Evolutionary conservation across 2,329 filamentous ascomycete genomes (phyloP).

Genomic region (Atkinsonella texensis): DNA sequence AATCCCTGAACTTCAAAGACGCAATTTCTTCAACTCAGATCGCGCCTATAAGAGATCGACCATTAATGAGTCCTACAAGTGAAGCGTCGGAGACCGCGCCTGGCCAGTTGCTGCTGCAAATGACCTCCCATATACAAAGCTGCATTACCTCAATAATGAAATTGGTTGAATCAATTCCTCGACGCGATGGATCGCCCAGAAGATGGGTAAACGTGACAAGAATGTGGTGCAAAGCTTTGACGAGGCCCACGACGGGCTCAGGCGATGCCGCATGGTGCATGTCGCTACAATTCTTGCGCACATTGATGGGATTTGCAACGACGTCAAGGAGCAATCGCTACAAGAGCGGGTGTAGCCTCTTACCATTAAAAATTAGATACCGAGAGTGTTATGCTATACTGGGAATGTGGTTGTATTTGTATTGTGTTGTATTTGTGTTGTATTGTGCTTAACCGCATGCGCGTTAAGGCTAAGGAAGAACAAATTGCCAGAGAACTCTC

Average conservation of each 20-base stretch:
- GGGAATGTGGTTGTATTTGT: no score
- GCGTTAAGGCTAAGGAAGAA: no score
- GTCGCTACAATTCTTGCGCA: conserved; percentile 39
- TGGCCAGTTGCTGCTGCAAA: not conserved
- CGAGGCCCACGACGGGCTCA: conserved; percentile 23
- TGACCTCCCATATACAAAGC: not conserved
- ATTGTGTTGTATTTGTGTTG: no score
- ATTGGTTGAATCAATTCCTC: conserved; percentile 36
- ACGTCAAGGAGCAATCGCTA: conserved; percentile 29
- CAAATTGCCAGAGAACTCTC: no score
- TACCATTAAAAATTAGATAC: no score
- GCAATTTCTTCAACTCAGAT: no score
- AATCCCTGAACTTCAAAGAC: no score
- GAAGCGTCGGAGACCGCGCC: not conserved
- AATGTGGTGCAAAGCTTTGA: conserved; percentile 43
- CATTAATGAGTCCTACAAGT: not conserved
- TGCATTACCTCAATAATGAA: conserved; percentile 29
- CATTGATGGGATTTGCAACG: conserved; percentile 32
- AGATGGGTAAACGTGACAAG: conserved; percentile 38
- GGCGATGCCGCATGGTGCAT: not conserved
- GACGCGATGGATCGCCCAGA: conserved; percentile 39
- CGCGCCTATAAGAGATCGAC: not conserved
- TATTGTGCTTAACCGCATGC: no score
- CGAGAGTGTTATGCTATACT: no score
- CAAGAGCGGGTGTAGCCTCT: conserved; percentile 33